Evolutionary conservation across 2,329 filamentous ascomycete species (phyloP).

Genomic region (Aureobasidium sp.): DNA sequence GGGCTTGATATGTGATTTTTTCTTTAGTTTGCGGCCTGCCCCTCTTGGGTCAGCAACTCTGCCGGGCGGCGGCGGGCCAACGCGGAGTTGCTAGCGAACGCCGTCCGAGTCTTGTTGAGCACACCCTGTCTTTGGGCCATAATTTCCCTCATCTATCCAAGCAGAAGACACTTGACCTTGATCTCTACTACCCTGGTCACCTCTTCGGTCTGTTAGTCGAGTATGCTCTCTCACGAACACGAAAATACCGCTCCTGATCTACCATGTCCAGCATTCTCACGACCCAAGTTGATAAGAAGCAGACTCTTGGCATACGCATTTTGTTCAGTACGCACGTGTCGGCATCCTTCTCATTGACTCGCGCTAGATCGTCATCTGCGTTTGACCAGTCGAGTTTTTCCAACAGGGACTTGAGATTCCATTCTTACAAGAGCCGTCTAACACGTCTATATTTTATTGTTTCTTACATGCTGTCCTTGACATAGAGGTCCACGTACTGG

Average conservation of each 20-base stretch:
- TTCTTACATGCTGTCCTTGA: slow-evolving; percentile 41
- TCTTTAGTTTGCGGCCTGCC: background rate
- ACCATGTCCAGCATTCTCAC: background rate
- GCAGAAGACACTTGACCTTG: background rate
- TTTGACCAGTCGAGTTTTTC: background rate
- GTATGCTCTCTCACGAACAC: background rate
- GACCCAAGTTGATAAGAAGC: background rate
- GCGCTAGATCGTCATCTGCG: background rate
- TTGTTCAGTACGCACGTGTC: background rate
- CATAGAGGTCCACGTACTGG: slow-evolving; percentile 85
- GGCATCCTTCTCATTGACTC: background rate
- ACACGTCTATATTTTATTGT: background rate
- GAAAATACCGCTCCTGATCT: background rate
- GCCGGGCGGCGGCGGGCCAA: background rate
- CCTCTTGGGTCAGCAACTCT: slow-evolving; percentile 1
- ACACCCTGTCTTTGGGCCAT: background rate
- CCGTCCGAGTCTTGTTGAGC: background rate
- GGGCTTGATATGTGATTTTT: background rate
- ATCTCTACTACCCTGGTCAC: no score
- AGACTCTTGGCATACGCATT: background rate
- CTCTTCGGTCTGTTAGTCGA: background rate
- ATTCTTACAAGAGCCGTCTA: background rate
- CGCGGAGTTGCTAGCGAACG: background rate
- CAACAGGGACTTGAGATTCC: background rate
- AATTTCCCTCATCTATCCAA: background rate